Percentiles rank a stretch among this genome's conserved stretches.
Conservation (phyloP, 306 rosid species). For the Pueraria montana region DNA sequence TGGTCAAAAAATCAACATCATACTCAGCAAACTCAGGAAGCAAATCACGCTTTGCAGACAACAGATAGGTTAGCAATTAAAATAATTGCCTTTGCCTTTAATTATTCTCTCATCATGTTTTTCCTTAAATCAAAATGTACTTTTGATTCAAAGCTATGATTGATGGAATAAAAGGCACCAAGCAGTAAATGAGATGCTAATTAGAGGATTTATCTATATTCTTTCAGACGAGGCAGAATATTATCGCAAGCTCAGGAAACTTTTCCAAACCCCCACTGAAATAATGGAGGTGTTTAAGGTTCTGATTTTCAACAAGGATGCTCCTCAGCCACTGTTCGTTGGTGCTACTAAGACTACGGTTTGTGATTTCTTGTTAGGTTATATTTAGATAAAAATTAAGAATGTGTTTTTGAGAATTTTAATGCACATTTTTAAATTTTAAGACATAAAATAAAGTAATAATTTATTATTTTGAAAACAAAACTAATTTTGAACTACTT, state of each 20-base stretch:
- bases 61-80: slow-evolving; percentile 56
- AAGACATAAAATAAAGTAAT: not conserved
- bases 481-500: too few relatives aligned
- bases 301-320: slow-evolving; percentile 47
- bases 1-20: slow-evolving; percentile 62
- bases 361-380: not conserved
- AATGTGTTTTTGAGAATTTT: not conserved
- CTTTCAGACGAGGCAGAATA: not conserved
- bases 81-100: not conserved
- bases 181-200: slow-evolving; percentile 20
- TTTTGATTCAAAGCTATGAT: not conserved
- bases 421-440: not conserved
- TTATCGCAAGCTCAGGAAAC: slow-evolving; percentile 16
- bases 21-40: slow-evolving; percentile 61
- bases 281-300: slow-evolving; percentile 47
- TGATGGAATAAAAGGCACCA: not conserved
- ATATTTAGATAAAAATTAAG: too few relatives aligned
- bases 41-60: slow-evolving; percentile 51
- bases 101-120: not conserved
- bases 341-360: slow-evolving; percentile 14
- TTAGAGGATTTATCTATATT: not conserved
- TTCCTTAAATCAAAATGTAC: not conserved
- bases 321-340: too few relatives aligned
- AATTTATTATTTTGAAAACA: too few relatives aligned
- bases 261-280: slow-evolving; percentile 56